These are phyloP conservation scores for Vitis labrusca DNA, from an alignment of 164 flowering plant genomes.

Conservation along the genomic window DNA sequence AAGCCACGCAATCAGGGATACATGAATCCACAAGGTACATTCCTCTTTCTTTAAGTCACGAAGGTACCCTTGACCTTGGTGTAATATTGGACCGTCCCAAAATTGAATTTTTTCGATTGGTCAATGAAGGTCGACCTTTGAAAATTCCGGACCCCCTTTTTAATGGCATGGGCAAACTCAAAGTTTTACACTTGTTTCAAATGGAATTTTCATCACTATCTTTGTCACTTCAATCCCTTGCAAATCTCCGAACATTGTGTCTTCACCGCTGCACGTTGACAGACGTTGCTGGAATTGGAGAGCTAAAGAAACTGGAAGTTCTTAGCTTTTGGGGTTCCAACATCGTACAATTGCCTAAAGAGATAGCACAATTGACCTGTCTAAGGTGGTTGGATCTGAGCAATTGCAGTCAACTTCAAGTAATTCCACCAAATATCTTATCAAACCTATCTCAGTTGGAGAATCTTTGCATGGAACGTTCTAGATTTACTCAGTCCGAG, in stretches of 20 bases:
- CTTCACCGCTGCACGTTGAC: background rate
- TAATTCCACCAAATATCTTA: constrained; percentile 6
- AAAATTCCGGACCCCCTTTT: background rate
- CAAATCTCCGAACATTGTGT: constrained; percentile 17
- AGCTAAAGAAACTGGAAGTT: constrained; percentile 7
- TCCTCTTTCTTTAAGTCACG: background rate
- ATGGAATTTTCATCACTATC: background rate
- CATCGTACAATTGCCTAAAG: constrained; percentile 1
- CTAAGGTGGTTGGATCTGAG: constrained; percentile 10
- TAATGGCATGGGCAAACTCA: constrained; percentile 4
- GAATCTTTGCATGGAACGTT: background rate
- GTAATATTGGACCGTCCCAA: constrained; percentile 3
- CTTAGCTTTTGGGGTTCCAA: constrained; percentile 7
- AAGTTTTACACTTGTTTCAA: constrained; percentile 1
- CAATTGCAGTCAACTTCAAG: background rate
- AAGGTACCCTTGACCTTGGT: background rate
- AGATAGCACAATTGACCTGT: constrained; percentile 4
- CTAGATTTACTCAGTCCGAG: constrained; percentile 4
- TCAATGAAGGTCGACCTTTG: background rate
- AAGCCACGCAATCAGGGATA: background rate
- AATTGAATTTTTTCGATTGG: background rate
- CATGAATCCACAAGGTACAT: background rate
- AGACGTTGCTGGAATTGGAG: constrained; percentile 6
- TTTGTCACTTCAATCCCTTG: background rate
- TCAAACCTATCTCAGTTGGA: constrained; percentile 3